Conservation (phyloP, 345 rosid genomes). For the Eucalyptus shirleyi region DNA sequence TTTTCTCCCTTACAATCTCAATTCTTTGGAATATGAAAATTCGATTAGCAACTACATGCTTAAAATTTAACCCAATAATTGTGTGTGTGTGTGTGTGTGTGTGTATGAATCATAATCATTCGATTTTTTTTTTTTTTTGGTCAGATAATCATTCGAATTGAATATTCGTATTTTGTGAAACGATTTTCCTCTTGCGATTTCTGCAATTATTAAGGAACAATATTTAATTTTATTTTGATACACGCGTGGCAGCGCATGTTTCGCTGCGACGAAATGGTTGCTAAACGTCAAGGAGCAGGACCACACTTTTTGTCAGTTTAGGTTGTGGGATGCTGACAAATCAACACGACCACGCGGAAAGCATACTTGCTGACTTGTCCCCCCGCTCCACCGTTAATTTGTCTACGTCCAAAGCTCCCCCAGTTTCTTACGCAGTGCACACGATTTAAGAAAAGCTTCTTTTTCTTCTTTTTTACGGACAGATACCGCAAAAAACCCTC, state of each 20-base stretch:
- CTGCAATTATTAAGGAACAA: not conserved
- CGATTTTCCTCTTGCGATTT: not conserved
- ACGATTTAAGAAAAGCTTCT: not conserved
- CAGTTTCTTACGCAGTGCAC: not conserved
- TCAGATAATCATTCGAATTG: not conserved
- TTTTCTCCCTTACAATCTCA: not conserved
- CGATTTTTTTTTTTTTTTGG: no score
- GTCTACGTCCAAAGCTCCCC: not conserved
- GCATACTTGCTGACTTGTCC: not conserved
- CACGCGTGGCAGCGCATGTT: not conserved
- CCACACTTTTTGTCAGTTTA: not conserved
- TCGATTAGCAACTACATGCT: not conserved
- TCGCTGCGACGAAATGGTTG: not conserved
- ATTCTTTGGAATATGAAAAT: not conserved
- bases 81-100: rapidly evolving
- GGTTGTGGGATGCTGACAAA: not conserved
- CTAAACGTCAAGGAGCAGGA: not conserved
- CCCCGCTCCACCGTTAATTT: not conserved
- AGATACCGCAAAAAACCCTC: not conserved
- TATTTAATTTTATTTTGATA: not conserved
- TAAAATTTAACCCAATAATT: not conserved
- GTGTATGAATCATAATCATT: not conserved
- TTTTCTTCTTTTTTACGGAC: not conserved
- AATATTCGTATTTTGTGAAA: not conserved
- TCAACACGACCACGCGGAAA: not conserved